These are phyloP conservation scores for Ceratobasidium sp. DNA, from an alignment of 1,284 basidiomycete species.

Conservation along the genomic window DNA sequence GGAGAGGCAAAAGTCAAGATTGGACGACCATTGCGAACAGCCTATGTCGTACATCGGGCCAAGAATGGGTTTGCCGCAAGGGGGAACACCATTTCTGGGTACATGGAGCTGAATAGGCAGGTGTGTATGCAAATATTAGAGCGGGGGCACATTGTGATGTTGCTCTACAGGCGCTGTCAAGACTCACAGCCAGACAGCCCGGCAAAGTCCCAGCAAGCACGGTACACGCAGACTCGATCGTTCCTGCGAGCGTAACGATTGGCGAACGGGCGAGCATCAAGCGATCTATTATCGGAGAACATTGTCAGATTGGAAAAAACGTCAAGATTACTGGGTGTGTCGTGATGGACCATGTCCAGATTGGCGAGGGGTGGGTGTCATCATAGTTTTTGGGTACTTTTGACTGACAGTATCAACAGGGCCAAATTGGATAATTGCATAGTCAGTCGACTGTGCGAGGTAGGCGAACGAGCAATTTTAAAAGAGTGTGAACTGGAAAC, in stretches of 20 bases:
- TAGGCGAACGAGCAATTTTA: constrained; percentile 82
- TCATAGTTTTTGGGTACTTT: constrained; percentile 12
- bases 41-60: constrained; percentile 57
- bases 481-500: constrained; percentile 87
- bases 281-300: constrained; percentile 85
- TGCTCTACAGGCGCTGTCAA: constrained; percentile 15
- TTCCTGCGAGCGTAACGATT: constrained; percentile 82
- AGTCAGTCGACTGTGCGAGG: constrained; percentile 79
- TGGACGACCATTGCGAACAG: constrained; percentile 13
- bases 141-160: too few species aligned
- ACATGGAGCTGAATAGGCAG: constrained; percentile 83
- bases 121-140: constrained; percentile 54
- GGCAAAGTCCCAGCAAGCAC: constrained; percentile 43
- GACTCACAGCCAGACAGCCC: not conserved
- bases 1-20: not conserved
- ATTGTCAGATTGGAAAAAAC: constrained; percentile 87
- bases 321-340: constrained; percentile 87
- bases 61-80: constrained; percentile 71
- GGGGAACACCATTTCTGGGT: constrained; percentile 82
- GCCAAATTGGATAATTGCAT: constrained; percentile 91
- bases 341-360: constrained; percentile 86
- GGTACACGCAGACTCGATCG: constrained; percentile 67
- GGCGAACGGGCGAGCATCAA: constrained; percentile 89
- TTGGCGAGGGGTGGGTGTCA: constrained; percentile 73
- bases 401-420: constrained; percentile 53